Conservation (phyloP, 768 basidiomycete species). For the Lentinula edodes region DNA sequence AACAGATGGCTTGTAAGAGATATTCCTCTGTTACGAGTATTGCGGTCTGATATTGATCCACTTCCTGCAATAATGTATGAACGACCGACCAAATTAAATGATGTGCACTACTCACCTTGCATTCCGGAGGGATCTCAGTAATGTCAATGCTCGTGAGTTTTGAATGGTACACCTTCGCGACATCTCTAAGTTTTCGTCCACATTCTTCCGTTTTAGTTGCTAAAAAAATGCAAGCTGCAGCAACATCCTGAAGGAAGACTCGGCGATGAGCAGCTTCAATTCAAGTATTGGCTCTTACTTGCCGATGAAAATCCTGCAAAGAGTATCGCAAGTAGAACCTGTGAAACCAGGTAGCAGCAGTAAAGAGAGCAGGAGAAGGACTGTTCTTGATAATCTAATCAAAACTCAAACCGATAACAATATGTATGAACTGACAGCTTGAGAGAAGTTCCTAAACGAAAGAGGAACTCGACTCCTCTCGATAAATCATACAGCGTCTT, state of each 20-base stretch:
- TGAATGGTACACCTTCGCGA: conserved; percentile 67
- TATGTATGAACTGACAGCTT: conserved; percentile 51
- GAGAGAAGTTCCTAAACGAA: conserved; percentile 73
- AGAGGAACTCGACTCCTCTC: conserved; percentile 81
- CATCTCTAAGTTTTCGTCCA: conserved; percentile 80
- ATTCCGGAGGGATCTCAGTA: conserved; percentile 52
- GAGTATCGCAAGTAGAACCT: conserved; percentile 87
- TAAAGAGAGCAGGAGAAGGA: conserved; percentile 76
- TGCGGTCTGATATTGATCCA: conserved; percentile 61
- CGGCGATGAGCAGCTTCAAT: conserved; percentile 7
- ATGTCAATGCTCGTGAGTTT: conserved; percentile 58
- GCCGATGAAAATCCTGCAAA: conserved; percentile 76
- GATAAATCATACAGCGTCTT: conserved; percentile 76
- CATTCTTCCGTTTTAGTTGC: conserved; percentile 93
- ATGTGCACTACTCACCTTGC: conserved; percentile 39
- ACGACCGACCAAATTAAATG: conserved; percentile 9
- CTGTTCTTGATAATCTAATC: conserved; percentile 29
- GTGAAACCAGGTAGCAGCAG: conserved; percentile 88
- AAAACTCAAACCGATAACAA: conserved; percentile 10
- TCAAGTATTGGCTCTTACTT: conserved; percentile 39
- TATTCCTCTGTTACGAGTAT: conserved; percentile 76
- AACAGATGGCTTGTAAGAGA: conserved; percentile 77
- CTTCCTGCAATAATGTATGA: conserved; percentile 45
- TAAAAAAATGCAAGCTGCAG: conserved; percentile 81
- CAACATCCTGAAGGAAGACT: conserved; percentile 55